Base-by-base conservation (phyloP, 202 grass and related monocot species). In the Zizania palustris region DNA sequence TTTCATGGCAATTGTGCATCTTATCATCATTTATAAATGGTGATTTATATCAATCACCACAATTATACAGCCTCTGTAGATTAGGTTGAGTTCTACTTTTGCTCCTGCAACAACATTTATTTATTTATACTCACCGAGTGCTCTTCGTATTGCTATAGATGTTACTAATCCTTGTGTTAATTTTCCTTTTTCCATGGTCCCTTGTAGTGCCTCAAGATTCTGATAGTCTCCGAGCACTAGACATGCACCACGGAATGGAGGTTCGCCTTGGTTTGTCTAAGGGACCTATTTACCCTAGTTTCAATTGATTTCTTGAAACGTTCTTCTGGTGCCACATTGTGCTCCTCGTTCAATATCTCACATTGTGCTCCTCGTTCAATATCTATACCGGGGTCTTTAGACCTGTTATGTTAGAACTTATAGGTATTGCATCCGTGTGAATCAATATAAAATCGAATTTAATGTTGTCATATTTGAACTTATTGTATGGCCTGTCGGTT, bases 211-310 rank as follows among this genome's bases (percentile, higher is more conserved):
- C 50, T n/a, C 50, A 54, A 54, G 50, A 54, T 54, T 54, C 50
- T 19, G 50, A 54, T 6, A 54, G 16, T n/a, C 18, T 54, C 50
- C 50, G 7, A 7, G 50, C 50, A 8, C 50, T 16, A 7, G 50
- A 54, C 50, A 54, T 54, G 50, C 50, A 54, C 50, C 50, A 54
- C 16, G 50, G 50, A 54, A 54, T 54, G 50, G 50, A 54, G 50
- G 50, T 54, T 54, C 50, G 50, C 6, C 50, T 54, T 54, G 50
- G 50, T 54, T 54, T 54, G 50, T 54, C 50, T 3, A 54, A 54
- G 50, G 50, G 50, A 54, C 50, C 50, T 0, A 54, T 54, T 19
- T 54, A 16, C 50, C 50, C 50, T 54, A 54, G 50, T 19, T 54
- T 54, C 50, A 54, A 19, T 54, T 54, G 50, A 54, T 54, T 54